Conservation (phyloP, 1,284 basidiomycete species). For the Puccinia triticina region DNA sequence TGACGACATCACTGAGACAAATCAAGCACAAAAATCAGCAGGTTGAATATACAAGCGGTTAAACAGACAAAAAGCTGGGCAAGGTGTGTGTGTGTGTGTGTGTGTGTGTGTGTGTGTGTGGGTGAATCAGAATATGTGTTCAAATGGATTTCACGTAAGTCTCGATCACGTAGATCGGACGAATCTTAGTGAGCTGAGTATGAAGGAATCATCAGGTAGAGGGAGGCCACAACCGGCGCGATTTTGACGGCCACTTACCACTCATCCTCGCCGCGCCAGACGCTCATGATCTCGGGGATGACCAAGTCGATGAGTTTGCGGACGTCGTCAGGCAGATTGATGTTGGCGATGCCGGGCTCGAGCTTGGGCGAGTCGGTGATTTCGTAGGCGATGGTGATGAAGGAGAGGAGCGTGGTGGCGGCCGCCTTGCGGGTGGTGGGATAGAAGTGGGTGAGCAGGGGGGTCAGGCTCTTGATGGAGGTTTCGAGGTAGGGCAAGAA, state of each 20-base stretch:
- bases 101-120: too few relatives aligned
- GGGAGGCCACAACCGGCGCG: slow-evolving; percentile 42
- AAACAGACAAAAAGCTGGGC: background rate
- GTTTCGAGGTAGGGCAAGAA: slow-evolving; percentile 80
- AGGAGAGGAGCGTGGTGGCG: slow-evolving; percentile 83
- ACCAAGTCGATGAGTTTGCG: slow-evolving; percentile 79
- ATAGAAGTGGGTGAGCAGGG: slow-evolving; percentile 81
- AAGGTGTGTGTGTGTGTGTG: too few relatives aligned
- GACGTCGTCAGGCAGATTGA: slow-evolving; percentile 74
- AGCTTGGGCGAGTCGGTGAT: slow-evolving; percentile 80
- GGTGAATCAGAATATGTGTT: slow-evolving; percentile 17
- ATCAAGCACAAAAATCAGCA: background rate
- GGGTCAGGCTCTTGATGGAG: slow-evolving; percentile 77
- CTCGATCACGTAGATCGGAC: slow-evolving; percentile 58
- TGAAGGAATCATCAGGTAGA: slow-evolving; percentile 58
- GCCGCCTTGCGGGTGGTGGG: slow-evolving; percentile 97
- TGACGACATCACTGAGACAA: slow-evolving; percentile 39
- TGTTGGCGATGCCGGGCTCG: slow-evolving; percentile 72
- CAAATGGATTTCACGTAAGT: slow-evolving; percentile 31
- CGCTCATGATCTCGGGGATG: slow-evolving; percentile 76
- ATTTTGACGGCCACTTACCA: slow-evolving; percentile 80
- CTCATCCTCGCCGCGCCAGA: slow-evolving; percentile 94
- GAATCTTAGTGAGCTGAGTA: slow-evolving; percentile 86
- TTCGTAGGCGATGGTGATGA: slow-evolving; percentile 89
- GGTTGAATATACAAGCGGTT: background rate